Base-by-base conservation (phyloP, 495 filamentous ascomycete genomes). In the Astrocystis sublimbata region DNA sequence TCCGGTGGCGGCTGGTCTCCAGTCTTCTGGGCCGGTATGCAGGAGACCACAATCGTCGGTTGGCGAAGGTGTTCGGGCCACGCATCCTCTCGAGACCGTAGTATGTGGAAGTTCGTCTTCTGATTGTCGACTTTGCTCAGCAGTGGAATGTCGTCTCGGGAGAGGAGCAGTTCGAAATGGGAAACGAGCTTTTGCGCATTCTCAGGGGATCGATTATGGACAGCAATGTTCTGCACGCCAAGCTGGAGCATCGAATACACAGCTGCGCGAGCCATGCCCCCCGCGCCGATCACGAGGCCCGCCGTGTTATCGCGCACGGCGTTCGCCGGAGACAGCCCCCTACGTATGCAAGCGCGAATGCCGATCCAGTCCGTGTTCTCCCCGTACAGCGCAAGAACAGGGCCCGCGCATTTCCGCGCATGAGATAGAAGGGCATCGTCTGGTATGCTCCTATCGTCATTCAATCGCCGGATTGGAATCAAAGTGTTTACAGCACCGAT, bases 301-400 rank as follows among this genome's bases (percentile, higher is more conserved):
- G 82, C 85, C 6, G 85, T 89, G 49, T 77, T 84, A 0, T 80
- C 78, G 62, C 85, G 83, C 23, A 91, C 87, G 4, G 86, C 87
- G 65, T 92, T 91, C 17, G 86, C 85, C 1, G 89, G 89, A 0
- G 89, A 91, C 26, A 91, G 80, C 49, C 89, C 88, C 38, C 88
- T 85, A 4, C 82, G 83, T 31, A 91, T 81, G 59, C 87, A 89
- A 2, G 75, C 73, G 26, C 69, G 66, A 23, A 91, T 88, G 13
- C 89, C 89, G 13, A 90, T 85, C 86, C 88, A 92, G 70, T 91
- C 89, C 0, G 88, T 92, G 71, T 92, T 92, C 53, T 91, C 88
- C 2, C 89, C 89, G 64, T 90, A 91, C 55, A 89, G 82, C 0
- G 85, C 87, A 56, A 83, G 73, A 19, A 90, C 81, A 0, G 83